These are phyloP conservation scores for Mortierella sp. DNA, from an alignment of 371 early-diverging fungal genomes.

Conservation along the genomic window DNA sequence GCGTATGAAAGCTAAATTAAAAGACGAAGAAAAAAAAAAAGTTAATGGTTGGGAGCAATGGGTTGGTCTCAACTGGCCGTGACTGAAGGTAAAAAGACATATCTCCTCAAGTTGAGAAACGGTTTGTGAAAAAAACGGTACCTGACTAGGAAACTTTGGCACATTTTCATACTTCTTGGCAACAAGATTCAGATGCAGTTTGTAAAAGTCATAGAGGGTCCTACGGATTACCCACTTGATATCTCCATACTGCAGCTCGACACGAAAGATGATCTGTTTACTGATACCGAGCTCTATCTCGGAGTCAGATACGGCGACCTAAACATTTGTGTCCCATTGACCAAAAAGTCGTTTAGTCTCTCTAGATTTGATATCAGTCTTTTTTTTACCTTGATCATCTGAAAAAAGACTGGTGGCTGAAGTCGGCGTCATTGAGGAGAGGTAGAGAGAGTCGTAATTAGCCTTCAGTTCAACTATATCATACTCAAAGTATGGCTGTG, in stretches of 20 bases:
- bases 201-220: slow-evolving; percentile 75
- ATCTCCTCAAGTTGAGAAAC: neutral
- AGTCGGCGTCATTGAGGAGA: too few relatives aligned
- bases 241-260: slow-evolving; percentile 85
- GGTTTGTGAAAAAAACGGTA: slow-evolving; percentile 15
- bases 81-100: neutral
- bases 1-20: slow-evolving; percentile 21
- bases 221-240: slow-evolving; percentile 82
- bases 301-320: slow-evolving; percentile 68
- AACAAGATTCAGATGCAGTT: slow-evolving; percentile 72
- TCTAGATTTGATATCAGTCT: neutral
- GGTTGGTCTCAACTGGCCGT: too few relatives aligned
- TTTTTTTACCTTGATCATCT: slow-evolving; percentile 34
- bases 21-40: neutral
- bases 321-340: too few relatives aligned
- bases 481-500: too few relatives aligned
- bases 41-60: too few relatives aligned
- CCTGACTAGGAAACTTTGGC: slow-evolving; percentile 68
- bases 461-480: too few relatives aligned
- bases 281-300: slow-evolving; percentile 52
- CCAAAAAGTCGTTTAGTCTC: neutral
- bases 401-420: slow-evolving; percentile 47
- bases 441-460: too few relatives aligned
- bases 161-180: slow-evolving; percentile 57
- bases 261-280: slow-evolving; percentile 63